Evolutionary conservation across 129 eudicot species (phyloP).

Genomic region (Chrysanthemum lavandulifolium): DNA sequence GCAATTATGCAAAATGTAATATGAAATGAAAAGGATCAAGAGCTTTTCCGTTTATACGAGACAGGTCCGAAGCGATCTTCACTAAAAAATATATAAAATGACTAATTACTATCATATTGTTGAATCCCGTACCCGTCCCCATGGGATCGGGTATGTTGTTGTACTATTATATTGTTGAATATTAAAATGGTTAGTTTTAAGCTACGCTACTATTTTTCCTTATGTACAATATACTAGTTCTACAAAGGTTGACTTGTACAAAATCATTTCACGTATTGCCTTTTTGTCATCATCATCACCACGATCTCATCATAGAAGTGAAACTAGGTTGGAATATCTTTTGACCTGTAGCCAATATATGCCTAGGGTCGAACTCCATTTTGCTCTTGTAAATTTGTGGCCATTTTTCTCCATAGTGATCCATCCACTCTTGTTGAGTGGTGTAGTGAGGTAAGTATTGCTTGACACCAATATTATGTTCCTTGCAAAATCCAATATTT

Average conservation of each 20-base stretch:
- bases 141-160: not conserved
- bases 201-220: slow-evolving; percentile 21
- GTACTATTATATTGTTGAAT: not conserved
- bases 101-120: too few relatives aligned
- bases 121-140: not conserved
- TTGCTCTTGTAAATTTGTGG: slow-evolving; percentile 44
- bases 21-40: not conserved
- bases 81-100: not conserved
- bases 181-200: slow-evolving; percentile 11
- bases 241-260: slow-evolving; percentile 14
- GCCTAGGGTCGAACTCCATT: slow-evolving; percentile 70
- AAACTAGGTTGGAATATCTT: slow-evolving; percentile 55
- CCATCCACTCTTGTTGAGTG: slow-evolving; percentile 69
- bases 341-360: slow-evolving; percentile 76
- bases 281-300: slow-evolving; percentile 16
- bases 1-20: too few relatives aligned
- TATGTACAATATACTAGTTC: slow-evolving; percentile 23
- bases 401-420: slow-evolving; percentile 81
- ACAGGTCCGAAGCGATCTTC: not conserved
- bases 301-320: slow-evolving; percentile 28
- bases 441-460: slow-evolving; percentile 78
- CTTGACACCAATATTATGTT: slow-evolving; percentile 48
- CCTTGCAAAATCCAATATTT: slow-evolving; percentile 52
- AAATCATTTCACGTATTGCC: slow-evolving; percentile 4
- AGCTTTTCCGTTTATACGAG: not conserved